Evolutionary conservation across 139 green algal genomes (phyloP).

Genomic region (Gonium pectorale): DNA sequence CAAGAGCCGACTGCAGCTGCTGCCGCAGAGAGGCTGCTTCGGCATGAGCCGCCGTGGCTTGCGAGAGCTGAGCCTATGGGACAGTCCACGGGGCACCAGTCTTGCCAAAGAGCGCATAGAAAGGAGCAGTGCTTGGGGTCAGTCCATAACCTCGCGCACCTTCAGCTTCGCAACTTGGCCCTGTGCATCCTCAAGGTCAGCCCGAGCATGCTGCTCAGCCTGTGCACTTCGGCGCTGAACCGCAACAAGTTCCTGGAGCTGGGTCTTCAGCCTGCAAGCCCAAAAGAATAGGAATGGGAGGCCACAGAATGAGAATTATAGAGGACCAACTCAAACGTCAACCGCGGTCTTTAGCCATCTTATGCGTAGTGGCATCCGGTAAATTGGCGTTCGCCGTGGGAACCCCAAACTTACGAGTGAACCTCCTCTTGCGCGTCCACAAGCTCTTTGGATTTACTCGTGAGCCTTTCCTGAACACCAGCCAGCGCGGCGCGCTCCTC

Average conservation of each 20-base stretch:
- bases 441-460: not conserved
- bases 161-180: slow-evolving; percentile 4
- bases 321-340: no score
- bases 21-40: not conserved
- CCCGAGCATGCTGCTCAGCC: slow-evolving; percentile 2
- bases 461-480: not conserved
- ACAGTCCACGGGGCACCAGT: no score
- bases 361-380: no score
- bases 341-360: no score
- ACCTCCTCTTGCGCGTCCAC: slow-evolving; percentile 10
- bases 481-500: slow-evolving; percentile 15
- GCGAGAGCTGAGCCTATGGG: slow-evolving; percentile 9
- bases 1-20: not conserved
- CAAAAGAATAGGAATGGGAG: not conserved
- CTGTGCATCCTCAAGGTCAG: not conserved
- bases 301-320: no score
- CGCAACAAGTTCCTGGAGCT: not conserved
- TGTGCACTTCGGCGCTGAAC: not conserved
- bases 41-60: not conserved
- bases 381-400: no score
- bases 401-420: slow-evolving; percentile 6
- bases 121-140: no score
- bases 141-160: no score
- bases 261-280: slow-evolving; percentile 4
- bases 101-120: no score